Conservation (phyloP, 2,329 filamentous ascomycete species). For the Westerdykella ornata region DNA sequence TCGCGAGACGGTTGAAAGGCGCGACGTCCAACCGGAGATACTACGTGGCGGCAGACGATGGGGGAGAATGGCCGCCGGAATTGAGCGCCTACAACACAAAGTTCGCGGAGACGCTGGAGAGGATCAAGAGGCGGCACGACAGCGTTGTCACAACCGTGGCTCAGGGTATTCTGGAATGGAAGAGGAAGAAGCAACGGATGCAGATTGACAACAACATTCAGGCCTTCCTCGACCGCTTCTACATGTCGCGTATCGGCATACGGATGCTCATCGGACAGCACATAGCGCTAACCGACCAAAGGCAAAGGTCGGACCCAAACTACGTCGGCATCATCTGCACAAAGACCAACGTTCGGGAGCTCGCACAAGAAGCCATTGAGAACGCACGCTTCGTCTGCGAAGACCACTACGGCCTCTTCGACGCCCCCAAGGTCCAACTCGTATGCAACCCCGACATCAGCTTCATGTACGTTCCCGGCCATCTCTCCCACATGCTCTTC, state of each 20-base stretch:
- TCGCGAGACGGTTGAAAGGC: conserved; percentile 44
- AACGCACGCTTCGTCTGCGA: conserved; percentile 99
- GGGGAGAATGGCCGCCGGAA: conserved; percentile 85
- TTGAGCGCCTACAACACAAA: conserved; percentile 88
- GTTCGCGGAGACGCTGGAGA: conserved; percentile 81
- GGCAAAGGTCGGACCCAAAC: conserved; percentile 77
- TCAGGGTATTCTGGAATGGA: conserved; percentile 96
- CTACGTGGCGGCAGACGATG: conserved; percentile 86
- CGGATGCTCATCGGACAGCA: conserved; percentile 99
- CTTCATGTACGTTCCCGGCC: conserved; percentile 99
- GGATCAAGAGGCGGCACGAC: conserved; percentile 93
- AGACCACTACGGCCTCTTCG: conserved; percentile 95
- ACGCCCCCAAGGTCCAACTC: conserved; percentile 92
- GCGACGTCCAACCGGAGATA: conserved; percentile 59
- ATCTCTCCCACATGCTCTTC: conserved; percentile 98
- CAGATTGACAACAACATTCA: conserved; percentile 98
- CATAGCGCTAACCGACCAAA: conserved; percentile 92
- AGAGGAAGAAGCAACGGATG: conserved; percentile 91
- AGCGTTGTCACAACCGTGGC: conserved; percentile 96
- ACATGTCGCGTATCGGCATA: conserved; percentile 99
- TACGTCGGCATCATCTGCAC: conserved; percentile 99
- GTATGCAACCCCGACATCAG: conserved; percentile 90
- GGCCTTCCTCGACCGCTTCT: conserved; percentile 95
- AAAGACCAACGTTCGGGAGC: conserved; percentile 90
- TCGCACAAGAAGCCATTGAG: conserved; percentile 95